Evolutionary conservation across 1,284 basidiomycete genomes (phyloP), one percentile per base, ranked within the genome.

Genomic region (Schizophyllum amplum): DNA sequence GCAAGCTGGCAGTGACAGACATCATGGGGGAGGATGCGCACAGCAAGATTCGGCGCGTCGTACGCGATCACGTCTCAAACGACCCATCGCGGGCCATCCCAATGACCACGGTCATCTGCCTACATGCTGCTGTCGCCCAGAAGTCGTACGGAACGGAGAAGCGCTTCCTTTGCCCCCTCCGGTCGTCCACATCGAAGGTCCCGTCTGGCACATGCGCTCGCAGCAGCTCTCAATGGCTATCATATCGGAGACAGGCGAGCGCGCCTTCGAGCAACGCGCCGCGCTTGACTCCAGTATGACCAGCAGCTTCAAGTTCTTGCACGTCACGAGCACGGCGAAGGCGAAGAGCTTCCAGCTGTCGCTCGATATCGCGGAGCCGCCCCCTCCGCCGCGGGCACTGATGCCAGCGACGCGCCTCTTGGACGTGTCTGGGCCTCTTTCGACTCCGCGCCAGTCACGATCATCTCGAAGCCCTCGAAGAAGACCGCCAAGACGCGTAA

Each of bases 391-490:
- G 62, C 64, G 53, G 22, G 17, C n/a, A 23, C 6, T 20, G 82
- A 85, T 58, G 75, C 78, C 55, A 69, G 67, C 47, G 83, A 85
- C 49, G 66, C 75, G 50, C 68, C 78, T 51, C 71, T 71, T 60
- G 86, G 85, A 62, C 86, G 88, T 59, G 71, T 87, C 53, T 97
- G 94, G 93, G 92, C 91, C 5, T 86, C 89, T 24, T 94, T 98
- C 75, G 84, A 92, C 69, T 97, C 92, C 24, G 86, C 90, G 47
- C 91, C 92, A 52, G 88, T 98, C 64, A 87, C 89, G 49, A 93
- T 97, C 74, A 95, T 98, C 67, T 97, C 94, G 65, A 98, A 98
- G 72, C 94, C 94, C 25, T 95, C 93, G 52, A 94, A 95, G 78
- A 96, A 96, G 80, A 96, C 94, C 1, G 92, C 92, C 59, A 96